phyloP scores from a whole-genome alignment of 306 rosid genomes.

The Casuarina cunninghamiana region DNA sequence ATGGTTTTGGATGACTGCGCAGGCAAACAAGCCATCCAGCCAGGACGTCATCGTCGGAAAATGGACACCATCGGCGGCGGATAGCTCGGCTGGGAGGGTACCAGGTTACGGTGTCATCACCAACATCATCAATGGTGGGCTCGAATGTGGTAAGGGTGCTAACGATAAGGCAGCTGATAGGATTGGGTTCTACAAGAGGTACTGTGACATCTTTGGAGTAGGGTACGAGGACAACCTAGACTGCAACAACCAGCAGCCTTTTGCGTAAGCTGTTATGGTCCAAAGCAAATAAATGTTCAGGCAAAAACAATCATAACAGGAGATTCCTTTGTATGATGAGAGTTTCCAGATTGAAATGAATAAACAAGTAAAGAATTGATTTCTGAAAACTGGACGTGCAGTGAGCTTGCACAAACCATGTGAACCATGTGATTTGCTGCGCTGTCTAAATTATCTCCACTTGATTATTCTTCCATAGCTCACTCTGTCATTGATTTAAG shows the following conservation, averaged over 20 bases:
- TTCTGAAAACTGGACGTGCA: too few species aligned
- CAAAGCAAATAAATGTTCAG: too few species aligned
- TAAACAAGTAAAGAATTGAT: too few species aligned
- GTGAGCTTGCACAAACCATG: too few species aligned
- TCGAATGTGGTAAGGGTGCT: constrained; percentile 33
- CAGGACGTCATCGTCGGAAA: constrained; percentile 52
- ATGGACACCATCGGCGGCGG: constrained; percentile 48
- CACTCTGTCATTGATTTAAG: too few species aligned
- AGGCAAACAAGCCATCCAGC: constrained; percentile 58
- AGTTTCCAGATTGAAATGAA: too few species aligned
- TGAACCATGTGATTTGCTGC: too few species aligned
- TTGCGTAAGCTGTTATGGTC: constrained; percentile 7
- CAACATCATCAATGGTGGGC: constrained; percentile 58
- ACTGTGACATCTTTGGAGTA: constrained; percentile 24
- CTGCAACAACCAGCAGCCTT: constrained; percentile 37
- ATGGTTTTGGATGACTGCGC: constrained; percentile 80
- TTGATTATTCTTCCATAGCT: too few species aligned
- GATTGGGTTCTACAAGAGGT: constrained; percentile 52
- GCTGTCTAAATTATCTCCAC: too few species aligned
- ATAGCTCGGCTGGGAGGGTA: constrained; percentile 38
- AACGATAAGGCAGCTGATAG: constrained; percentile 34
- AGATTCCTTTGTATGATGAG: too few species aligned
- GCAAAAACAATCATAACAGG: too few species aligned
- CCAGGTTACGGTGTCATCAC: constrained; percentile 54
- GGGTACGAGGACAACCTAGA: constrained; percentile 35